Percentiles rank a stretch among this genome's conserved stretches.
These are phyloP conservation scores for Oryza meridionalis DNA, from an alignment of 176 grass and related monocot species.

Conservation along the genomic window DNA sequence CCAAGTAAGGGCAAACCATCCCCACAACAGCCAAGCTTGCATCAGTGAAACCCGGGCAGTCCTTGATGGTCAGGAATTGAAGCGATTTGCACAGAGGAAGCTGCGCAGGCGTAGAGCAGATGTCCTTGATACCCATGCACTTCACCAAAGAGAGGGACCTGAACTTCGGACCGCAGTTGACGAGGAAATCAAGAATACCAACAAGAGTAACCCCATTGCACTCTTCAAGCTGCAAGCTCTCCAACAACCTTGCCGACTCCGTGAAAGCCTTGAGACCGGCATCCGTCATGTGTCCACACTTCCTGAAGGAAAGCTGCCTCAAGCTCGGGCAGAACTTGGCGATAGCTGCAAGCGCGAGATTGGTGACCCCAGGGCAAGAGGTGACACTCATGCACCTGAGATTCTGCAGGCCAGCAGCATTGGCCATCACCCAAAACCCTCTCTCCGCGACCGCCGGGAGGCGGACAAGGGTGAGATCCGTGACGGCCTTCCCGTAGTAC, in stretches of 20 bases:
- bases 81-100: constrained; percentile 73
- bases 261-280: constrained; percentile 64
- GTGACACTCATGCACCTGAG: constrained; percentile 68
- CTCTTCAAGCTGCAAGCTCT: constrained; percentile 82
- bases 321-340: constrained; percentile 79
- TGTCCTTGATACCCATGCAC: constrained; percentile 86
- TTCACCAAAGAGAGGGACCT: constrained; percentile 79
- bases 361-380: constrained; percentile 78
- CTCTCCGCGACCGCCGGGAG: constrained; percentile 72
- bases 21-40: constrained; percentile 78
- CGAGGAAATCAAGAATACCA: constrained; percentile 71
- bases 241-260: constrained; percentile 58
- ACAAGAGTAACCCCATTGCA: constrained; percentile 73
- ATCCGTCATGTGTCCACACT: constrained; percentile 71
- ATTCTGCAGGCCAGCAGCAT: constrained; percentile 84
- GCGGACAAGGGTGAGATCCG: constrained; percentile 63
- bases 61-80: constrained; percentile 72
- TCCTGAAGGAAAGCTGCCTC: constrained; percentile 72
- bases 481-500: constrained; percentile 78
- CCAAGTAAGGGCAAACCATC: constrained; percentile 84
- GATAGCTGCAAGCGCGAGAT: constrained; percentile 74
- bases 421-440: constrained; percentile 98
- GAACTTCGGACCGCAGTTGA: constrained; percentile 63
- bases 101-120: constrained; percentile 50
- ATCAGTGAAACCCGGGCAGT: constrained; percentile 82